Evolutionary conservation across 495 filamentous ascomycete species (phyloP).

Genomic region (Barbatosphaeria neglecta): DNA sequence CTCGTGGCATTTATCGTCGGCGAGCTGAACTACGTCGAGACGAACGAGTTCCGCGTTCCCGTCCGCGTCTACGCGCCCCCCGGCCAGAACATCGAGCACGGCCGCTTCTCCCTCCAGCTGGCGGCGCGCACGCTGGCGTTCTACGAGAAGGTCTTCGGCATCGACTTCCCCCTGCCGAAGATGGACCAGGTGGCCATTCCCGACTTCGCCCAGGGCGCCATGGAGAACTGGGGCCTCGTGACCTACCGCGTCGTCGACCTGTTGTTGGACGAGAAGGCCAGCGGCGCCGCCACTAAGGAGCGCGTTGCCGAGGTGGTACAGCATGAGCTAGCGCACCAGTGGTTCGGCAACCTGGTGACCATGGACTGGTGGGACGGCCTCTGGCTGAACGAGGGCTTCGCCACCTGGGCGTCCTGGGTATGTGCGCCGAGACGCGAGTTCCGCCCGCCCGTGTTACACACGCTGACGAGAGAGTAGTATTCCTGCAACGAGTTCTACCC

Average conservation of each 20-base stretch:
- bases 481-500: constrained; percentile 82
- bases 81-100: constrained; percentile 53
- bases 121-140: constrained; percentile 57
- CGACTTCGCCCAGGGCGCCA: constrained; percentile 84
- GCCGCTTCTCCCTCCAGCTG: constrained; percentile 56
- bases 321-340: constrained; percentile 93
- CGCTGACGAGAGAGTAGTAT: constrained; percentile 42
- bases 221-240: constrained; percentile 89
- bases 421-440: constrained; percentile 1
- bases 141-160: constrained; percentile 68
- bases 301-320: constrained; percentile 89
- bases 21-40: constrained; percentile 66
- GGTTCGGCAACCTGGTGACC: constrained; percentile 94
- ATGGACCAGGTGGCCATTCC: constrained; percentile 99
- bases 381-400: constrained; percentile 96
- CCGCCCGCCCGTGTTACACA: no score
- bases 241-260: constrained; percentile 92
- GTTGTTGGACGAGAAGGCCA: constrained; percentile 82
- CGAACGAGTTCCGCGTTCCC: constrained; percentile 60
- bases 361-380: constrained; percentile 91
- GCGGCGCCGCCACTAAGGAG: constrained; percentile 78
- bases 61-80: constrained; percentile 59
- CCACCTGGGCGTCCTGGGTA: constrained; percentile 62
- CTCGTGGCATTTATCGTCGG: constrained; percentile 66
- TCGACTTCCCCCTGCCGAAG: constrained; percentile 61